Percentiles rank a stretch among this genome's conserved stretches.
These are phyloP conservation scores for Bolboschoenus planiculmis DNA, from an alignment of 176 grass and related monocot genomes.

Conservation along the genomic window DNA sequence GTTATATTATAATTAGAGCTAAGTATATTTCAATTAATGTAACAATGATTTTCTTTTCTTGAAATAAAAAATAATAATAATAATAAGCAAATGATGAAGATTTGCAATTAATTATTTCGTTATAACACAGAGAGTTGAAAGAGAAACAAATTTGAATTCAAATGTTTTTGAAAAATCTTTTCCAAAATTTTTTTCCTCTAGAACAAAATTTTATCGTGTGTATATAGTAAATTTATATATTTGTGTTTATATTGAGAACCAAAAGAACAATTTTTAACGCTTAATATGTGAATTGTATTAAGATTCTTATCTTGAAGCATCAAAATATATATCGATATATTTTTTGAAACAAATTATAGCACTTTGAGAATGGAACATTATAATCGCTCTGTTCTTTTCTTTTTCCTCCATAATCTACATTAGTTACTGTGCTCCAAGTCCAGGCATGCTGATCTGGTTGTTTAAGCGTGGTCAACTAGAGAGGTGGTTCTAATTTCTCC, in stretches of 20 bases:
- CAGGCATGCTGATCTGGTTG: background rate
- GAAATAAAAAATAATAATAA: background rate
- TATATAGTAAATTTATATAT: too few species aligned
- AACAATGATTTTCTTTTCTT: too few species aligned
- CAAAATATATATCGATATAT: background rate
- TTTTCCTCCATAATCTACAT: background rate
- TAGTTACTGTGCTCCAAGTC: background rate
- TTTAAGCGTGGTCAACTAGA: background rate
- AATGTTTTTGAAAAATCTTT: too few species aligned
- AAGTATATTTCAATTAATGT: too few species aligned
- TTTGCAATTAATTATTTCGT: background rate
- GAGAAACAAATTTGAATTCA: too few species aligned
- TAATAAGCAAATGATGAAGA: background rate
- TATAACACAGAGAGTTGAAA: too few species aligned
- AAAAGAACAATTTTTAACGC: too few species aligned
- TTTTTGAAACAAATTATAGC: background rate
- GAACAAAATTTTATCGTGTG: too few species aligned
- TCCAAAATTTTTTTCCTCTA: too few species aligned
- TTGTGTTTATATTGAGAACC: too few species aligned
- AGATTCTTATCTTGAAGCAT: too few species aligned
- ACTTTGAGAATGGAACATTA: background rate
- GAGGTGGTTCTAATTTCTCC: background rate
- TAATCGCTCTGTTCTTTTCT: background rate
- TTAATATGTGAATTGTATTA: too few species aligned
- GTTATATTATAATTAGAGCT: background rate